phyloP scores from a whole-genome alignment of 169 alveolate genomes.

The Eimeria sp. region DNA sequence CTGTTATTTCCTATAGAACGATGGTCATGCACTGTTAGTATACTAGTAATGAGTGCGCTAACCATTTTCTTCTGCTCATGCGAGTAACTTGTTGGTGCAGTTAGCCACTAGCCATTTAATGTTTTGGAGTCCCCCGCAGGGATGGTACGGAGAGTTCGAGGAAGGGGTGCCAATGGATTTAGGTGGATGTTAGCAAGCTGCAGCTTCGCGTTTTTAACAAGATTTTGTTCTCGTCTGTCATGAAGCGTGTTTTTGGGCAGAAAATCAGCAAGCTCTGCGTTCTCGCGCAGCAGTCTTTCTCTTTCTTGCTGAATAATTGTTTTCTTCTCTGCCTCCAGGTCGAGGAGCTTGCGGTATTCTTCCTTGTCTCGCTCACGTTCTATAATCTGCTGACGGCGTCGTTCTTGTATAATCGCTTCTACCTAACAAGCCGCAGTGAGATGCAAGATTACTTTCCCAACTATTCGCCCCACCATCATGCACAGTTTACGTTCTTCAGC shows the following conservation, averaged over 20 bases:
- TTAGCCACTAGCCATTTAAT: not conserved
- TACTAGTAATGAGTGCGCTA: not conserved
- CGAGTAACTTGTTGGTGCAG: not conserved
- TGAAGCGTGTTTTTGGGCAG: slow-evolving; percentile 90
- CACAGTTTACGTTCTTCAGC: not conserved
- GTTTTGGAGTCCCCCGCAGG: slow-evolving; percentile 24
- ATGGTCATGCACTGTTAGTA: not conserved
- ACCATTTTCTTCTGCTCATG: not conserved
- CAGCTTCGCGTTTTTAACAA: slow-evolving; percentile 42
- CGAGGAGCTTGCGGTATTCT: slow-evolving; percentile 83
- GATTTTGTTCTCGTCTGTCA: slow-evolving; percentile 79
- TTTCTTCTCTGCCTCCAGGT: slow-evolving; percentile 87
- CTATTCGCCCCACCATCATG: not conserved
- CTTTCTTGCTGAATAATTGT: slow-evolving; percentile 90
- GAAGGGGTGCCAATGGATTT: slow-evolving; percentile 27
- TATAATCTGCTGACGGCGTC: slow-evolving; percentile 85
- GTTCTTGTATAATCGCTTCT: slow-evolving; percentile 90
- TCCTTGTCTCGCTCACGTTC: slow-evolving; percentile 89
- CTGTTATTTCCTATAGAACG: not conserved
- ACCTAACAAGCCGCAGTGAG: slow-evolving; percentile 68
- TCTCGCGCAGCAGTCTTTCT: slow-evolving; percentile 87
- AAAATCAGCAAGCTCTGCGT: slow-evolving; percentile 88
- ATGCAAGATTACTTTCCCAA: not conserved
- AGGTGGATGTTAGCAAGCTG: slow-evolving; percentile 11
- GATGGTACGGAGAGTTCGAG: slow-evolving; percentile 51